phyloP scores from a whole-genome alignment of 345 rosid species.

The Populus simonii region DNA sequence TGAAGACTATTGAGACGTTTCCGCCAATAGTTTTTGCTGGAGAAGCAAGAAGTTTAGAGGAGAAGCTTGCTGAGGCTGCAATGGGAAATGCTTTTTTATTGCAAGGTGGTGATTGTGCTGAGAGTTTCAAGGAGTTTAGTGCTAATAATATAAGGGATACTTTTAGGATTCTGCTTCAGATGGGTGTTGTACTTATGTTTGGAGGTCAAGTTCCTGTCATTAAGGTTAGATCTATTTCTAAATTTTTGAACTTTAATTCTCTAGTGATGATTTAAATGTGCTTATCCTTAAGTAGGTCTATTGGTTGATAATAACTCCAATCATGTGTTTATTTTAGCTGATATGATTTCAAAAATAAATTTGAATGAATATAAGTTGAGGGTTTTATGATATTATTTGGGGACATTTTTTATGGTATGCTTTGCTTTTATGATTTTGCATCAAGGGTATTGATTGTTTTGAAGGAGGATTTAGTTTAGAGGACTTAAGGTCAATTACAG shows the following conservation, averaged over 20 bases:
- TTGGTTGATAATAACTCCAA: not conserved
- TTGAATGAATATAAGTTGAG: not conserved
- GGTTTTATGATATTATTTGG: not conserved
- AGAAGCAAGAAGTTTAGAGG: constrained; percentile 27
- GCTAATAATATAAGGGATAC: constrained; percentile 29
- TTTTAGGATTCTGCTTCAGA: constrained; percentile 27
- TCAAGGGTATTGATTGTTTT: not conserved
- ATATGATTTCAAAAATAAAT: not conserved
- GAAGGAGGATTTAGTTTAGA: not conserved
- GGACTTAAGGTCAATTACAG: not conserved
- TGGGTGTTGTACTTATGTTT: constrained; percentile 29
- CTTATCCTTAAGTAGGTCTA: not conserved
- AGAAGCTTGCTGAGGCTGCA: constrained; percentile 28
- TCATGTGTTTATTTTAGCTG: not conserved
- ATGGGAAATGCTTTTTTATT: constrained; percentile 26
- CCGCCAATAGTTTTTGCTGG: constrained; percentile 32
- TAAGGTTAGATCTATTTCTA: constrained; percentile 17
- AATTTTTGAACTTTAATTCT: not conserved
- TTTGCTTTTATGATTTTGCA: not conserved
- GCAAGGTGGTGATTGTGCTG: constrained; percentile 35
- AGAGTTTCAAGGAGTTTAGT: constrained; percentile 35
- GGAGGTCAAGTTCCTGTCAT: constrained; percentile 30
- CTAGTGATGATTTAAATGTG: not conserved
- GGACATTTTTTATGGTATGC: not conserved
- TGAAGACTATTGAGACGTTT: constrained; percentile 22